Evolutionary conservation across 2,329 filamentous ascomycete species (phyloP).

Genomic region (Colletotrichum tofieldiae): DNA sequence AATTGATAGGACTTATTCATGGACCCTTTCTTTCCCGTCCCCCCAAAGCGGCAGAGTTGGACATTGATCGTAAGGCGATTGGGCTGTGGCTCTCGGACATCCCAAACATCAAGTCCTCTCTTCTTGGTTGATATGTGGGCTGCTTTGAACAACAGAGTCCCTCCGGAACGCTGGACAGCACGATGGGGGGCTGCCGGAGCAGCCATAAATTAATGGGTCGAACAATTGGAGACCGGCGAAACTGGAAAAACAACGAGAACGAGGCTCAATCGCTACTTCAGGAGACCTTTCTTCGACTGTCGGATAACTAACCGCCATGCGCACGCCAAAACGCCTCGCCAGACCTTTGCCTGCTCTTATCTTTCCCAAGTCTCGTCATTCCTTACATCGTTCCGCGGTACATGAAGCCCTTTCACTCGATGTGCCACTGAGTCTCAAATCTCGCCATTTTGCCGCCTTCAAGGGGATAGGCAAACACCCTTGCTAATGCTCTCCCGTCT

Average conservation of each 20-base stretch:
- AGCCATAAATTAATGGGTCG: neutral
- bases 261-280: neutral
- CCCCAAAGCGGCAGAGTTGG: no score
- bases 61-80: no score
- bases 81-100: no score
- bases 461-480: neutral
- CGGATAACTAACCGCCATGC: neutral
- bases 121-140: neutral
- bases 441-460: no score
- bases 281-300: neutral
- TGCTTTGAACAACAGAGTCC: no score
- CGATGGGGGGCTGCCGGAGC: neutral
- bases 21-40: no score
- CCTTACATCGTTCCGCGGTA: neutral
- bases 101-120: no score
- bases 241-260: neutral
- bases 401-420: no score
- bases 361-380: neutral
- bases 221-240: neutral
- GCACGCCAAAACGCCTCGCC: constrained; percentile 40
- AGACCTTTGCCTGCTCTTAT: neutral
- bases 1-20: no score
- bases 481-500: neutral
- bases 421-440: neutral
- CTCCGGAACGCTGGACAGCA: neutral